Conservation (phyloP, 768 basidiomycete species). For the Rhodosporidiobolus sp. region DNA sequence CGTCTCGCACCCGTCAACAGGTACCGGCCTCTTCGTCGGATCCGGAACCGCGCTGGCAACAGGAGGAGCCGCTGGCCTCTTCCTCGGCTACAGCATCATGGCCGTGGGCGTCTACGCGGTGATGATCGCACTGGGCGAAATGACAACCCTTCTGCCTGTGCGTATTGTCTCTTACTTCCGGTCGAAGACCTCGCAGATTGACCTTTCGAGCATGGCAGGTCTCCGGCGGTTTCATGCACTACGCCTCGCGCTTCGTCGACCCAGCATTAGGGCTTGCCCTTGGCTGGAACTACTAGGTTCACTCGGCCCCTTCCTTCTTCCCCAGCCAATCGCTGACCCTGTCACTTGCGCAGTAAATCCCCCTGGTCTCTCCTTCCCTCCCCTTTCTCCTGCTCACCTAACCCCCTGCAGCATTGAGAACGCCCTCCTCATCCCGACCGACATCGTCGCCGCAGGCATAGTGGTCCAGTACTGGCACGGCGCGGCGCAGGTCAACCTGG, state of each 20-base stretch:
- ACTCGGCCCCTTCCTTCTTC: constrained; percentile 45
- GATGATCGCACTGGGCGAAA: constrained; percentile 42
- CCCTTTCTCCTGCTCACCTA: too few relatives aligned
- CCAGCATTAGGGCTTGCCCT: constrained; percentile 47
- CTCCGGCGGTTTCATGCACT: constrained; percentile 52
- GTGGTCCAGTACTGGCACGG: constrained; percentile 40
- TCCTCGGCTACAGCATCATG: constrained; percentile 10
- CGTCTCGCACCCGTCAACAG: neutral
- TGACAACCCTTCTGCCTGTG: constrained; percentile 48
- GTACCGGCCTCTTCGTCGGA: constrained; percentile 20
- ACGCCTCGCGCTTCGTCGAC: constrained; percentile 53
- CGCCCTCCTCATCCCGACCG: neutral
- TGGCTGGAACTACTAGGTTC: constrained; percentile 11
- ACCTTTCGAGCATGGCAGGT: constrained; percentile 12
- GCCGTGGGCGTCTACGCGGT: constrained; percentile 8
- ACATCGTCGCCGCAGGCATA: constrained; percentile 37
- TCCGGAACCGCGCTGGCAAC: neutral
- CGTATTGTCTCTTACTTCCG: too few relatives aligned
- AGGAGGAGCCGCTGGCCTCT: constrained; percentile 9
- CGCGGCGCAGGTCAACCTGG: constrained; percentile 21
- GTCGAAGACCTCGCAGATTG: too few relatives aligned
- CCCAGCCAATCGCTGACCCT: too few relatives aligned
- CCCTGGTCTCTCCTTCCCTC: constrained; percentile 18
- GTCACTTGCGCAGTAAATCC: constrained; percentile 41
- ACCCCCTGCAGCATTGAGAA: too few relatives aligned